phyloP scores from a whole-genome alignment of 352 stramenopile species.

The Globisporangium emineosum region DNA sequence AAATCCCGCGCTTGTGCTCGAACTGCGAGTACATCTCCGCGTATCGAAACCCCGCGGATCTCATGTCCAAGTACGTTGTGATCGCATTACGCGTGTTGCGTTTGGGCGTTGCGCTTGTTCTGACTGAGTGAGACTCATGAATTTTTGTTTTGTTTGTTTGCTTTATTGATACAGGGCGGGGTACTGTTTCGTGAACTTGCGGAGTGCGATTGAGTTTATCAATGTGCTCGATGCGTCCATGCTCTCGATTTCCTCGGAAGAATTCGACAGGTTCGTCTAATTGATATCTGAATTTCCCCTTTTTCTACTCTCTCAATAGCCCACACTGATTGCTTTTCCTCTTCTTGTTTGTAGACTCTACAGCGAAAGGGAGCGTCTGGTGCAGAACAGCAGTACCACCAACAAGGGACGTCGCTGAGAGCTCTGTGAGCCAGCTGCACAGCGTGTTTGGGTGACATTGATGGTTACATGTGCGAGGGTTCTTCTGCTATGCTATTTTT shows the following conservation, averaged over 20 bases:
- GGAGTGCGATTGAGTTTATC: slow-evolving; percentile 90
- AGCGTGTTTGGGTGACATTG: not conserved
- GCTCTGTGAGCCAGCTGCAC: not conserved
- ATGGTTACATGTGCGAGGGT: not conserved
- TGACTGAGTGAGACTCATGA: not conserved
- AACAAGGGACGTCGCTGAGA: not conserved
- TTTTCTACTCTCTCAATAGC: not conserved
- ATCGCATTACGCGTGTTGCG: not conserved
- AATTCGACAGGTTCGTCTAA: slow-evolving; percentile 64
- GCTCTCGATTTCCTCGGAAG: slow-evolving; percentile 73
- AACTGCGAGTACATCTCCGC: slow-evolving; percentile 91
- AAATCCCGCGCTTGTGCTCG: slow-evolving; percentile 82
- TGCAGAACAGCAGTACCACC: slow-evolving; percentile 15
- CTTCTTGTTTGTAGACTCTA: slow-evolving; percentile 25
- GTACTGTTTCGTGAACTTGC: slow-evolving; percentile 92
- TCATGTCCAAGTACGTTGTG: slow-evolving; percentile 85
- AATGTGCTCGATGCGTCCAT: slow-evolving; percentile 80
- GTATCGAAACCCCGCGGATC: slow-evolving; percentile 83
- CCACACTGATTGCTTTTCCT: not conserved
- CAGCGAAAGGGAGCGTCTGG: slow-evolving; percentile 31
- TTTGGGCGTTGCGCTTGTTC: not conserved
- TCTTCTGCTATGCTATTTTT: not conserved
- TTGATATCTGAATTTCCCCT: not conserved
- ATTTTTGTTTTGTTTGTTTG: not conserved
- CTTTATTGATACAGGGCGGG: slow-evolving; percentile 45